phyloP scores from a whole-genome alignment of 495 filamentous ascomycete genomes.

The Penicillium cataractarum region DNA sequence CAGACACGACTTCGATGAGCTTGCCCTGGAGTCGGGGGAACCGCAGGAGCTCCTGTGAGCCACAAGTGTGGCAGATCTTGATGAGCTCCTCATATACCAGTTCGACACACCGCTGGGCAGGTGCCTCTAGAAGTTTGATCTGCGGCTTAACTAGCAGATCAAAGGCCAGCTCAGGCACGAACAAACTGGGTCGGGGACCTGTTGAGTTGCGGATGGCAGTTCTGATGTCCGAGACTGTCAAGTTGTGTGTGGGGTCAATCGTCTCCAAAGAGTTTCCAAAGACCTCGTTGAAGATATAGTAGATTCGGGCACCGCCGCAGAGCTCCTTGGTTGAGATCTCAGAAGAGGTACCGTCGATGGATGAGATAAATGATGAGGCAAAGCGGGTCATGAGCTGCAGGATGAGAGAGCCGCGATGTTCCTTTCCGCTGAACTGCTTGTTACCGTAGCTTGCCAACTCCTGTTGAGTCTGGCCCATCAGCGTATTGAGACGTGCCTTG shows the following conservation, averaged over 20 bases:
- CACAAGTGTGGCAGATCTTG: constrained; percentile 99
- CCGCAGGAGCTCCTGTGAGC: constrained; percentile 86
- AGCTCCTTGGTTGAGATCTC: constrained; percentile 99
- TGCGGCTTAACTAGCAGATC: constrained; percentile 97
- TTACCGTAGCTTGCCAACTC: constrained; percentile 98
- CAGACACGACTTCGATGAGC: constrained; percentile 96
- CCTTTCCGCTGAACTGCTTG: constrained; percentile 96
- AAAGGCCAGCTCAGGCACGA: constrained; percentile 96
- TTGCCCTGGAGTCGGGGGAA: constrained; percentile 96
- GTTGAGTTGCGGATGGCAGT: constrained; percentile 99
- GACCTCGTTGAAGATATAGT: constrained; percentile 99
- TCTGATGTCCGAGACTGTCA: constrained; percentile 94
- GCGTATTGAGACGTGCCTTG: constrained; percentile 93
- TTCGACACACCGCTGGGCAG: constrained; percentile 95
- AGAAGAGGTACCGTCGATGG: constrained; percentile 96
- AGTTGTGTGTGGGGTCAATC: constrained; percentile 92
- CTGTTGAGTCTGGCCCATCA: constrained; percentile 99
- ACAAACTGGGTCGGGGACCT: constrained; percentile 90
- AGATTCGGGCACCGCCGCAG: constrained; percentile 94
- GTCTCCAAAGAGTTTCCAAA: constrained; percentile 96
- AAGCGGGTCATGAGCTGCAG: constrained; percentile 98
- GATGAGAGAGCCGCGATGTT: constrained; percentile 92
- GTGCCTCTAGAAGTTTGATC: constrained; percentile 95
- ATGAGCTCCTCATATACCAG: constrained; percentile 98
- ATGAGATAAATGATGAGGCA: constrained; percentile 96